Base-by-base conservation (phyloP, 331 rosid species). In the Pyrus hybrid region DNA sequence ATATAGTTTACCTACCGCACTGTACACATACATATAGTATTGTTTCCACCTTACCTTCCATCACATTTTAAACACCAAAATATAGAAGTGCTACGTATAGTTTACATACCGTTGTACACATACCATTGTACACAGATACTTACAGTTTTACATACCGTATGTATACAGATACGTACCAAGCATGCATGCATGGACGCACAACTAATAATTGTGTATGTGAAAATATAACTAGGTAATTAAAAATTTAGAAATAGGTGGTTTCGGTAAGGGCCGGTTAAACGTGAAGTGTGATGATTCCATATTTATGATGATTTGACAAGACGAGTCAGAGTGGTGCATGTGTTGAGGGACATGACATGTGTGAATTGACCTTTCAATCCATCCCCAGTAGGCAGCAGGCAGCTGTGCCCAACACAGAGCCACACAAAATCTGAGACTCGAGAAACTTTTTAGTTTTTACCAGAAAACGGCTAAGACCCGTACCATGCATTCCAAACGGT, bases 281-380 rank as follows among this genome's bases (percentile, higher is more conserved):
- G 25, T 20, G 57, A 17, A 7, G 43, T 29, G 8, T 41, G 26
- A 79, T 81, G 76, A 73, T 77, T 80, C 81, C 8, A 14, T 62
- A 28, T 78, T 25, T 62, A 7, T 14, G n/a, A 62, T 73, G 88
- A 87, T 83, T 85, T 87, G 91, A 87, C 90, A 77, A 74, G 83
- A 74, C 87, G 76, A 78, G 14, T 28, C 37, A 30, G 71, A 67
- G 61, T 66, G 70, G n/a, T 49, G 56, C 80, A 81, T 80, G 81
- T 76, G 78, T 64, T 28, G 47, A 25, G 63, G 60, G 81, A 83
- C 86, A n/a, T 43, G 63, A 75, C 83, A 84, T 56, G 53, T 82
- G 85, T 78, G 30, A 58, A 25, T 51, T 32, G 77, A 78, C 80
- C 58, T 12, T 20, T 28, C 70, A 53, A 49, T 54, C 68, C 32